Base-by-base conservation (phyloP, 2,329 filamentous ascomycete species). In the Dothideomycetes sp. region DNA sequence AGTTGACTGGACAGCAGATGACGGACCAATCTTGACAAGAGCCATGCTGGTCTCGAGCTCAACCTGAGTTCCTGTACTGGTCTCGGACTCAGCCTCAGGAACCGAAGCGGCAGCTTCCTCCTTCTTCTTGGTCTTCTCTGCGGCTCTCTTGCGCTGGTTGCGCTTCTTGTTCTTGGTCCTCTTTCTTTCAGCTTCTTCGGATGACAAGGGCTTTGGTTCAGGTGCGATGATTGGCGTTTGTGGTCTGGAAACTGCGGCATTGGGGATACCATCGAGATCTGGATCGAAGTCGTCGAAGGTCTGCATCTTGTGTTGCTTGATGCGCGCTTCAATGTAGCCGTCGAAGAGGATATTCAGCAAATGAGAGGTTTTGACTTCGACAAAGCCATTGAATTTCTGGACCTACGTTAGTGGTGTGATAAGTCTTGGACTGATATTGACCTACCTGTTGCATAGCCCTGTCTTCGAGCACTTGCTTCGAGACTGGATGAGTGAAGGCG, bases 151-250 rank as follows among this genome's bases (percentile, higher is more conserved):
- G 15, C 35, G 35, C 13, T 13, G 35, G 19, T 39, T 39, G n/a
- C 28, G 35, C 19, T 39, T 39, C 19, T 39, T 39, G 19, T 39
- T 39, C 35, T 39, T 39, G 19, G 8, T 6, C 11, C n/a, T 31
- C 35, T 39, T 39, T 3, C 28, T 18, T 28, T 39, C 35, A 8
- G 9, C 19, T 22, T 39, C 27, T 10, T 23, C 35, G 12, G 35
- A 17, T n/a, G 35, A 30, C 18, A 39, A 11, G 15, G 16, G 20
- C 28, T 31, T 31, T 16, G 13, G n/a, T 11, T 39, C 11, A n/a
- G 19, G 10, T 12, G 13, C 13, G 10, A n/a, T 13, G 18, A 2
- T 20, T 8, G 10, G 16, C 7, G n/a, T 19, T 12, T 25, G 23
- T 8, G 9, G 9, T 8, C 9, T 25, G 9, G 9, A 8, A 12